A percentile compares a stretch with the other conserved stretches of the same genome.
These are phyloP conservation scores for Diaporthe citriasiana DNA, from an alignment of 2,329 filamentous ascomycete species.

Conservation along the genomic window DNA sequence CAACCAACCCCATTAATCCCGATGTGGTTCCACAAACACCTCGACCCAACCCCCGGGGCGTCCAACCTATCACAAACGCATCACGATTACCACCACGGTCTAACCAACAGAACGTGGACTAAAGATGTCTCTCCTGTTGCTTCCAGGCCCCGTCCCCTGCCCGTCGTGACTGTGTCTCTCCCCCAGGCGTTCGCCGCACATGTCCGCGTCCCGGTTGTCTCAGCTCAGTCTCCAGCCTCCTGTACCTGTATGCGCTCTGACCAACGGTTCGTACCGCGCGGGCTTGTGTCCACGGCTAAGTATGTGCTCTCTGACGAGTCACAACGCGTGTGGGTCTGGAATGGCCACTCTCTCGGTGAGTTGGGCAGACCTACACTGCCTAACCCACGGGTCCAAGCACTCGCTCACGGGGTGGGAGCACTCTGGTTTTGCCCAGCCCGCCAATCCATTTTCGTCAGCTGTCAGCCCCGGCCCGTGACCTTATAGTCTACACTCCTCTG, in stretches of 20 bases:
- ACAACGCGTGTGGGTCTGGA: conserved; percentile 17
- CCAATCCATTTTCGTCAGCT: neutral
- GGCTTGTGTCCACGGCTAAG: neutral
- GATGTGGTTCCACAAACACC: conserved; percentile 24
- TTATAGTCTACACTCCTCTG: neutral
- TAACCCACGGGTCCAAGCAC: conserved; percentile 16
- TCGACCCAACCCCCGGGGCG: conserved; percentile 1
- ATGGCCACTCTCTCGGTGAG: conserved; percentile 14
- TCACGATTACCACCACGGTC: neutral
- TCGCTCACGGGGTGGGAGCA: neutral
- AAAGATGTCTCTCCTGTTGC: conserved; percentile 4
- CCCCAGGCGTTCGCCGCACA: conserved; percentile 39
- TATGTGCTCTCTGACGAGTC: conserved; percentile 35
- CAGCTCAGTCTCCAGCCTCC: conserved; percentile 40
- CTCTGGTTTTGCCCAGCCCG: neutral
- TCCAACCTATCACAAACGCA: conserved; percentile 25
- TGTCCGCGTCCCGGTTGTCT: conserved; percentile 33
- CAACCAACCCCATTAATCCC: neutral
- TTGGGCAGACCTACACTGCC: neutral
- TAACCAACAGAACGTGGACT: conserved; percentile 13
- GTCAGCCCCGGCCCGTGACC: conserved; percentile 8
- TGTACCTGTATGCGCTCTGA: conserved; percentile 45
- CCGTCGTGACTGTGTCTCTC: conserved; percentile 34
- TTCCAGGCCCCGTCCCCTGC: conserved; percentile 2
- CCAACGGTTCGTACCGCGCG: conserved; percentile 44